phyloP scores from a whole-genome alignment of 805 yeast species.

The Kazachstania martiniae region DNA sequence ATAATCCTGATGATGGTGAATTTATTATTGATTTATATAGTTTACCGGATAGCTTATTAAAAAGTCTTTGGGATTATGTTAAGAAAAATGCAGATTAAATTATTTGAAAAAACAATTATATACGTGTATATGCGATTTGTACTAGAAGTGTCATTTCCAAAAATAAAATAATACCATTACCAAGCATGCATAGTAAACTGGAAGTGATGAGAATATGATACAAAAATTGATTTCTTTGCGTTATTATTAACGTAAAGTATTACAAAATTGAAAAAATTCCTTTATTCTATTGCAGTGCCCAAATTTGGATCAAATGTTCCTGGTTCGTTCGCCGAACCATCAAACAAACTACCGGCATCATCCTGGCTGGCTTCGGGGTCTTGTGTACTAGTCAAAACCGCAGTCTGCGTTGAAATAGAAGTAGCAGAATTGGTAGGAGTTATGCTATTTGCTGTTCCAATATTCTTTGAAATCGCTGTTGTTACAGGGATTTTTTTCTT shows the following conservation, averaged over 20 bases:
- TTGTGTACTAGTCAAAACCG: too few species aligned
- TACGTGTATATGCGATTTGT: too few species aligned
- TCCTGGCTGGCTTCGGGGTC: too few species aligned
- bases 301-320: slow-evolving; percentile 17
- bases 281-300: slow-evolving; percentile 10
- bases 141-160: too few species aligned
- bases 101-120: too few species aligned
- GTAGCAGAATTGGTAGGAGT: neutral
- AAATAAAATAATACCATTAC: too few species aligned
- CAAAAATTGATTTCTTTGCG: too few species aligned
- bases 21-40: slow-evolving; percentile 94
- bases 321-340: slow-evolving; percentile 7
- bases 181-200: too few species aligned
- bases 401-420: too few species aligned
- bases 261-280: too few species aligned
- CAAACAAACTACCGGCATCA: slow-evolving; percentile 8
- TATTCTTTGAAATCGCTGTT: neutral
- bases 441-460: neutral
- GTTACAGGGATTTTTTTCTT: slow-evolving; percentile 10
- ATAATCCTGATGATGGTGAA: slow-evolving; percentile 93
- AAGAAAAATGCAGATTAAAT: slow-evolving; percentile 48
- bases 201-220: too few species aligned
- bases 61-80: slow-evolving; percentile 91
- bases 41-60: slow-evolving; percentile 81
- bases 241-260: too few species aligned